Evolutionary conservation across 352 stramenopile species (phyloP), one percentile per base, ranked within the genome.

Genomic region (Phytophthora foliorum): DNA sequence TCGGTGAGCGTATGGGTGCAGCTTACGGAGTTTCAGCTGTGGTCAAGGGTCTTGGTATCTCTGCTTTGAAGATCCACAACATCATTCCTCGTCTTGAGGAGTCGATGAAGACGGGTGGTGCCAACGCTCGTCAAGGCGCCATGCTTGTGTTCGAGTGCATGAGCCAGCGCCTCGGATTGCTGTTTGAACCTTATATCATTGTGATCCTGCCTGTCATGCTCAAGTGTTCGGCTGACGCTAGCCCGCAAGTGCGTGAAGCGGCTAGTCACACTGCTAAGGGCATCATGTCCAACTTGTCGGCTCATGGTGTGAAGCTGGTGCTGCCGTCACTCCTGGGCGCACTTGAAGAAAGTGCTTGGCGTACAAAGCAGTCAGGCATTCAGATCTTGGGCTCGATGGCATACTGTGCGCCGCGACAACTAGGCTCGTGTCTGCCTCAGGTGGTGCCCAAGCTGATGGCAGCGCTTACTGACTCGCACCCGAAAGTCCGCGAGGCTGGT

Each of bases 21-120:
- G 98, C 98, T 1, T 99, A 98, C 52, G 98, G 98, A 61, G 90
- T 99, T 52, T 98, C 97, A 24, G 98, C 97, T 34, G 91, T 98
- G n/a, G 92, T 99, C 2, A 99, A 99, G 85, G 98, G 98, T 6
- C 94, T 99, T 69, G 98, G 98, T 64, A 99, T 99, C 66, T 96
- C 96, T 41, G 89, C 94, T 38, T 81, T 99, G 11, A 99, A 99
- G 77, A 97, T 99, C 63, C 98, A 99, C 74, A 86, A 97, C 46
- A 89, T 99, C 64, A 98, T 99, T 41, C 92, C 91, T 76, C 97
- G 80, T 31, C 76, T 96, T 16, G 89, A 96, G 46, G 88, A 95
- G 22, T 72, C 78, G 13, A 95, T 95, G 86, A 93, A 94, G 72
- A 80, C 62, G 16, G 81, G 76, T 50, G 85, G 88, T 9, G 72